Conservation (phyloP, 192 early-diverging fungal species). For the Entomortierella chlamydospora region DNA sequence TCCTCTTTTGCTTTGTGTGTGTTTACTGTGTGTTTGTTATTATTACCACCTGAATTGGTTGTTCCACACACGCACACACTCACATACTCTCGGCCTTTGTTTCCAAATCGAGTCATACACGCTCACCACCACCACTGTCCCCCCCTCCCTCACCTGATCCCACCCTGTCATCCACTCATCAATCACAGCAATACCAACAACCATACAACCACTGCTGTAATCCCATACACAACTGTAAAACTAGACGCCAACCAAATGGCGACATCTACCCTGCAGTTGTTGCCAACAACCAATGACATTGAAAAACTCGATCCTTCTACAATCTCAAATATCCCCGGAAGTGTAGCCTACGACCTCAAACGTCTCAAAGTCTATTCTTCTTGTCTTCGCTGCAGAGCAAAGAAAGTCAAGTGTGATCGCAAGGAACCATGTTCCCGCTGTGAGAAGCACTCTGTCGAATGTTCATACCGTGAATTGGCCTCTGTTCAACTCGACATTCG, state of each 20-base stretch:
- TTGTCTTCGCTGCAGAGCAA: constrained; percentile 47
- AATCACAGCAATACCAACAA: background rate
- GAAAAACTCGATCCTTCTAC: constrained; percentile 10
- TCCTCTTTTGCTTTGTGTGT: no score
- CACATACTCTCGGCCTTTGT: no score
- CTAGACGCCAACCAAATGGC: constrained; percentile 19
- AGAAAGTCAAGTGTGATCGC: constrained; percentile 54
- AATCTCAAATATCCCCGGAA: no score
- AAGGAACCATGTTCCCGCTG: constrained; percentile 51
- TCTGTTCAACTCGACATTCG: constrained; percentile 53
- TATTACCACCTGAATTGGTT: no score
- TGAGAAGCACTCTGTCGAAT: constrained; percentile 42
- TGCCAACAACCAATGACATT: constrained; percentile 4
- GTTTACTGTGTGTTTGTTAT: background rate
- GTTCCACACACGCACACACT: no score
- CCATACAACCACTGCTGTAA: background rate
- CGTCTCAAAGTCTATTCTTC: constrained; percentile 54
- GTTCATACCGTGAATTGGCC: constrained; percentile 49
- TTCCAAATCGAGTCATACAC: no score
- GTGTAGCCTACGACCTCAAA: constrained; percentile 43
- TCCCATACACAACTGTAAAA: background rate
- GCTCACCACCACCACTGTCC: no score
- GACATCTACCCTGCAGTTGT: constrained; percentile 35
- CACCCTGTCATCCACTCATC: background rate
- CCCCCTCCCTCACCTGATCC: background rate